Base-by-base conservation (phyloP, 208 protist species). In the Acanthamoeba rhysodes region DNA sequence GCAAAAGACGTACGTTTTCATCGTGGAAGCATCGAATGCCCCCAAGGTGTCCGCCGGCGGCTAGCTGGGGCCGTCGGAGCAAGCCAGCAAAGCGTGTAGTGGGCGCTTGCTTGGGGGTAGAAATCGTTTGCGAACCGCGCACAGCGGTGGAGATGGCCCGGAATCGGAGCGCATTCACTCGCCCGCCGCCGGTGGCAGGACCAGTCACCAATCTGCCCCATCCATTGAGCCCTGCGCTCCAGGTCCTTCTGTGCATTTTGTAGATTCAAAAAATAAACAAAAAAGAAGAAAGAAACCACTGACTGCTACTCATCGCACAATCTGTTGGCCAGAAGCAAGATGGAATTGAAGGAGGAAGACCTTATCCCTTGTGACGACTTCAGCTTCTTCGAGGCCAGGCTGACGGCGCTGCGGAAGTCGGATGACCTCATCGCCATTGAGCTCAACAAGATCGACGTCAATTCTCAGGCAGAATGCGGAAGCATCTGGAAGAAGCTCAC, bases 321-420 rank as follows among this genome's bases (percentile, higher is more conserved):
- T 66, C 24, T 66, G 12, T 22, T 68, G 10, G 6, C n/a, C 37
- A 9, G 32, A 0, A 9, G 18, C n/a, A 8, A 1, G 74, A 82
- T 55, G 74, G 74, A 82, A 29, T 7, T 55, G 74, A 27, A 50
- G 29, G 74, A 82, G 29, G 74, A 82, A 27, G 74, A 82, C 12
- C 45, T 82, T 12, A 82, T 90, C 53, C 82, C 82, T 0, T 90
- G 82, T 22, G 82, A 90, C 0, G 82, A 90, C 24, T 90, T 90
- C 24, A 48, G 4, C 53, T 59, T n/a, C 29, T 90, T 90, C 37
- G 82, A 90, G 34, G 55, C n/a, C 48, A 12, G 34, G n/a, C 57
- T 90, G 45, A 90, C 7, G 20, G 41, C 48, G 10, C 82, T 90
- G 48, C 82, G 82, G 0, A 57, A 90, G 50, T 9, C 48, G 10